Percentiles rank a stretch among this genome's conserved stretches.
These are phyloP conservation scores for Didymella lethalis DNA, from an alignment of 2,329 filamentous ascomycete species.

Conservation along the genomic window DNA sequence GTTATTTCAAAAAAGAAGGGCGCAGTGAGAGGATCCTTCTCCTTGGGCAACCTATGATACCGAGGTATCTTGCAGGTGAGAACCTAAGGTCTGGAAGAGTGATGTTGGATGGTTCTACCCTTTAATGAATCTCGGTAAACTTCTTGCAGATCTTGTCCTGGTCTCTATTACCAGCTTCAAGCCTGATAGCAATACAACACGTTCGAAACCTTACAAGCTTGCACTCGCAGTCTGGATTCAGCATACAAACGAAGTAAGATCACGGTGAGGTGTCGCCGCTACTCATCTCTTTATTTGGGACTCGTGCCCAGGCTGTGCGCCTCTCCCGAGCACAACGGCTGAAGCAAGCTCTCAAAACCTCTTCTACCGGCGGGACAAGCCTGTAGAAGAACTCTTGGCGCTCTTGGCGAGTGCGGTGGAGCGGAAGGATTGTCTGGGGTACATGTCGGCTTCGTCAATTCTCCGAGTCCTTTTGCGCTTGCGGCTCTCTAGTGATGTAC, in stretches of 20 bases:
- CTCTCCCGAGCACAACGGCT: conserved; percentile 12
- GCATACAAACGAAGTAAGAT: neutral
- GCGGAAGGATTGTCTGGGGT: conserved; percentile 23
- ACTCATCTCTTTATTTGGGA: neutral
- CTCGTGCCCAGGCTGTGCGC: neutral
- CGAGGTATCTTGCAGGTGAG: no score
- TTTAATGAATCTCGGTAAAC: neutral
- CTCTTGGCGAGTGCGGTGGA: conserved; percentile 13
- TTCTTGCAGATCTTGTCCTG: neutral
- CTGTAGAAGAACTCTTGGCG: conserved; percentile 31
- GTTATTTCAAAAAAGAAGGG: no score
- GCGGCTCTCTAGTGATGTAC: neutral
- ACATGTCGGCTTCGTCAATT: conserved; percentile 15
- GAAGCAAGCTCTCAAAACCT: conserved; percentile 24
- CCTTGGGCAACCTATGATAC: no score
- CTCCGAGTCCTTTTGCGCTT: conserved; percentile 2
- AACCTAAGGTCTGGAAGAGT: no score
- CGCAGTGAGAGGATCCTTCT: no score
- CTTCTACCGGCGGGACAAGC: conserved; percentile 41
- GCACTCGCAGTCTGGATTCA: neutral
- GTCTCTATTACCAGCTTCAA: neutral
- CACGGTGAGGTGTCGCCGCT: neutral
- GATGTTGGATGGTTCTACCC: no score
- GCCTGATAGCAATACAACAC: neutral
- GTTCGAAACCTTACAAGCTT: neutral